These are phyloP conservation scores for Kwoniella sp. DNA, from an alignment of 768 basidiomycete species.

Conservation along the genomic window DNA sequence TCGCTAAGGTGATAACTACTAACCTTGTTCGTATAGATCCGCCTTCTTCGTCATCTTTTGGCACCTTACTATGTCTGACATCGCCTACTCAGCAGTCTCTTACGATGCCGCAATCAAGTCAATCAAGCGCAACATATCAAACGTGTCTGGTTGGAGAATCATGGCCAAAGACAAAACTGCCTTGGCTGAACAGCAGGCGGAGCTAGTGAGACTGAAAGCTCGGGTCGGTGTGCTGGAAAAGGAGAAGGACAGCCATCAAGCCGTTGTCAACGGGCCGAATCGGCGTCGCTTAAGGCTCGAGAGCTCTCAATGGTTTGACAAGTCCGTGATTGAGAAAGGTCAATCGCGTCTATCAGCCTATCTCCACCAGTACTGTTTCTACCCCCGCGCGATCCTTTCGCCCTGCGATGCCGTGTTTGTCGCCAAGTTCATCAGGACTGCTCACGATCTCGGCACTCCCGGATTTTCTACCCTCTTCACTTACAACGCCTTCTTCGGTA, in stretches of 20 bases:
- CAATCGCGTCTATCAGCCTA: slow-evolving; percentile 15
- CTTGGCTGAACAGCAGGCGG: slow-evolving; percentile 21
- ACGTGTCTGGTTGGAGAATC: slow-evolving; percentile 29
- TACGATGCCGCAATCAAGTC: slow-evolving; percentile 73
- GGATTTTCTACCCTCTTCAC: slow-evolving; percentile 80
- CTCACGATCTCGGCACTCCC: slow-evolving; percentile 83
- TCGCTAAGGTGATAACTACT: too few species aligned
- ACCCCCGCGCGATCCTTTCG: slow-evolving; percentile 85
- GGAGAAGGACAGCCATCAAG: slow-evolving; percentile 36
- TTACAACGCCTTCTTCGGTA: slow-evolving; percentile 79
- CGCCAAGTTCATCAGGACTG: slow-evolving; percentile 78
- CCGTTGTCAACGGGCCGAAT: slow-evolving; percentile 24
- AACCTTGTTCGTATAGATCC: slow-evolving; percentile 56
- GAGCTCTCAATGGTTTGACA: slow-evolving; percentile 42
- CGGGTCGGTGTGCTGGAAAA: slow-evolving; percentile 24
- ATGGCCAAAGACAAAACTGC: slow-evolving; percentile 10
- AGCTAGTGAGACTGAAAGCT: slow-evolving; percentile 27
- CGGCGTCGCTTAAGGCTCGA: slow-evolving; percentile 31
- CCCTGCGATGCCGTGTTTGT: slow-evolving; percentile 96
- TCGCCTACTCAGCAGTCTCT: slow-evolving; percentile 66
- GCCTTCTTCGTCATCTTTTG: slow-evolving; percentile 95
- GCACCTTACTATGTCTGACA: slow-evolving; percentile 89
- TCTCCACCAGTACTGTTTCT: slow-evolving; percentile 76
- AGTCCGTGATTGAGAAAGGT: slow-evolving; percentile 21
- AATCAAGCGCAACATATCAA: slow-evolving; percentile 36